Base-by-base conservation (phyloP, 495 filamentous ascomycete species). In the Apodospora peruviana region DNA sequence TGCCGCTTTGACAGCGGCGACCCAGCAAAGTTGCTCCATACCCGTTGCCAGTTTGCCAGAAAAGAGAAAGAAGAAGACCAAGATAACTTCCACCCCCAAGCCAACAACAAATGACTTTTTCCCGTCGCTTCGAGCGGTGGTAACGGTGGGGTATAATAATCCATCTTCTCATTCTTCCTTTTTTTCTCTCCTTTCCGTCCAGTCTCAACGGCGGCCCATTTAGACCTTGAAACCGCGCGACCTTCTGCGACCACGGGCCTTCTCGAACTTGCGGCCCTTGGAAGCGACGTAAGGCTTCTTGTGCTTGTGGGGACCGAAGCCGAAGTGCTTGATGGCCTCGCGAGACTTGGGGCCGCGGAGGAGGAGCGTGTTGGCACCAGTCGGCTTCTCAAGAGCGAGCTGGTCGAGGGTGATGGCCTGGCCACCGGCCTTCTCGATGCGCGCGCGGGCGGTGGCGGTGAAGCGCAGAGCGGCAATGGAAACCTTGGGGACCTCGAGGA, bases 251-350 rank as follows among this genome's bases (percentile, higher is more conserved):
- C 93, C 93, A 90, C 93, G 91, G 66, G 91, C 93, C 47, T 81
- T 78, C 83, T 98, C 93, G 78, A 97, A 98, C 80, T 98, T 98
- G 71, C 94, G 86, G 62, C 94, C 94, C 84, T 98, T 98, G 80
- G 87, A 93, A 72, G 85, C 82, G 61, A 98, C 83, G 60, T 96
- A 91, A 21, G 94, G 94, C 80, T 95, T 95, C 90, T 98, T 97
- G 81, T 94, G 79, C 71, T 83, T 88, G 80, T 98, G 93, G 42
- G 93, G 93, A 44, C 93, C 93, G 59, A 98, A 85, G 61, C 93
- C 93, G 69, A 98, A 97, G 78, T 97, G 94, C 85, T 96, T 97
- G 65, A 96, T 78, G 41, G 93, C 90, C 84, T 98, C 93, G 57
- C 93, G 81, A 52, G 88, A 71, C 89, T 96, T 96, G 62, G 94